Evolutionary conservation across 805 yeast genomes (phyloP).

Genomic region (Sugiyamaella boreocaroliniensis): DNA sequence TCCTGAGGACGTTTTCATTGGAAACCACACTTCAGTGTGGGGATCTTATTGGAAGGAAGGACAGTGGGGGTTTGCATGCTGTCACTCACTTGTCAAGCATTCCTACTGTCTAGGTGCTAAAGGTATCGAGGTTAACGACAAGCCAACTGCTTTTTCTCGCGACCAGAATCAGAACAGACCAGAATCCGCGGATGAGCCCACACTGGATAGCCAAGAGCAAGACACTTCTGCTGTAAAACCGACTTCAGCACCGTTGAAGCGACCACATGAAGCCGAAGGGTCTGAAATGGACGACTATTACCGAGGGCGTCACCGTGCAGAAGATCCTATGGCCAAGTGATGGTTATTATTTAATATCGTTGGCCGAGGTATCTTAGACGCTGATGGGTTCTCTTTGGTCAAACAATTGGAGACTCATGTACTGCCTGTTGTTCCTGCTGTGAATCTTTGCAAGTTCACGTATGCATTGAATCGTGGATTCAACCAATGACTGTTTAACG

Average conservation of each 20-base stretch:
- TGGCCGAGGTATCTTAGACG: neutral
- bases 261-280: neutral
- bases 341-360: neutral
- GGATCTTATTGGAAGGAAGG: slow-evolving; percentile 40
- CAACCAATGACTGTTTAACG: too few relatives aligned
- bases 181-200: neutral
- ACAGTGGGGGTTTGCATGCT: slow-evolving; percentile 42
- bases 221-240: neutral
- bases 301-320: neutral
- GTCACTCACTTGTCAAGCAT: slow-evolving; percentile 31
- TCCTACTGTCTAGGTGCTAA: slow-evolving; percentile 32
- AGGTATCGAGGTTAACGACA: slow-evolving; percentile 16
- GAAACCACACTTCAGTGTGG: slow-evolving; percentile 38
- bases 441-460: too few relatives aligned
- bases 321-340: slow-evolving; percentile 2
- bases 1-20: slow-evolving; percentile 29
- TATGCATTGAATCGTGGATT: too few relatives aligned
- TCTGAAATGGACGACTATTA: neutral
- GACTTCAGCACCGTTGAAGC: neutral
- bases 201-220: neutral
- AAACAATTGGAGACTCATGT: too few relatives aligned
- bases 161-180: neutral
- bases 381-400: neutral
- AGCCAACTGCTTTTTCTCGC: neutral
- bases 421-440: too few relatives aligned